These are phyloP conservation scores for Candida ulmi DNA, from an alignment of 805 yeast genomes.

Conservation along the genomic window DNA sequence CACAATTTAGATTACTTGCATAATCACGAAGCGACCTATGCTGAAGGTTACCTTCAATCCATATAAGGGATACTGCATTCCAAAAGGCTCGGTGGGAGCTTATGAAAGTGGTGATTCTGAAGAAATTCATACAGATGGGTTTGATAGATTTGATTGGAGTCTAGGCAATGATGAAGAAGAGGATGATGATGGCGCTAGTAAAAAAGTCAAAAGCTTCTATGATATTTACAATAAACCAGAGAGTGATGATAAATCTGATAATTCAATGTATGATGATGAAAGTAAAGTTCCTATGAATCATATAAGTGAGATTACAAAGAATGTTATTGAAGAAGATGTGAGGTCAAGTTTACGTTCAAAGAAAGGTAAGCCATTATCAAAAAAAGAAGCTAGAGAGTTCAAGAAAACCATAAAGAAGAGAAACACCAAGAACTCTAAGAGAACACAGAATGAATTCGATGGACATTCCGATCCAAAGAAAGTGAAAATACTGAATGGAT, in stretches of 20 bases:
- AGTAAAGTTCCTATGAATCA: slow-evolving; percentile 10
- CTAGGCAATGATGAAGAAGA: slow-evolving; percentile 2
- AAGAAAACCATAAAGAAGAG: slow-evolving; percentile 1
- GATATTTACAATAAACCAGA: neutral
- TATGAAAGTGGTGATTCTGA: neutral
- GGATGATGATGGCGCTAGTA: slow-evolving; percentile 3
- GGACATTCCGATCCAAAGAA: slow-evolving; percentile 14
- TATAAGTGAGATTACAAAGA: neutral
- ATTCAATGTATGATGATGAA: slow-evolving; percentile 10
- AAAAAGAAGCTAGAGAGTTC: neutral
- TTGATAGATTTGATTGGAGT: slow-evolving; percentile 37
- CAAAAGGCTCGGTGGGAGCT: slow-evolving; percentile 4
- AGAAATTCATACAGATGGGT: slow-evolving; percentile 28
- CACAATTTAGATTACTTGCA: no score
- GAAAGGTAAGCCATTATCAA: neutral
- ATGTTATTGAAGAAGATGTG: neutral
- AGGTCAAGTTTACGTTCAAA: neutral
- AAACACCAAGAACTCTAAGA: slow-evolving; percentile 3
- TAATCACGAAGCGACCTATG: no score
- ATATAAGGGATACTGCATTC: slow-evolving; percentile 21
- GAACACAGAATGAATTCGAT: slow-evolving; percentile 3
- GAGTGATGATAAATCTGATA: slow-evolving; percentile 6
- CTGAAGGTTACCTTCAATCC: slow-evolving; percentile 12
- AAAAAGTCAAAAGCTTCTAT: slow-evolving; percentile 7
- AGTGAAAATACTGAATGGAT: slow-evolving; percentile 10